These are phyloP conservation scores for Dendryphion nanum DNA, from an alignment of 2,329 filamentous ascomycete genomes.

Conservation along the genomic window DNA sequence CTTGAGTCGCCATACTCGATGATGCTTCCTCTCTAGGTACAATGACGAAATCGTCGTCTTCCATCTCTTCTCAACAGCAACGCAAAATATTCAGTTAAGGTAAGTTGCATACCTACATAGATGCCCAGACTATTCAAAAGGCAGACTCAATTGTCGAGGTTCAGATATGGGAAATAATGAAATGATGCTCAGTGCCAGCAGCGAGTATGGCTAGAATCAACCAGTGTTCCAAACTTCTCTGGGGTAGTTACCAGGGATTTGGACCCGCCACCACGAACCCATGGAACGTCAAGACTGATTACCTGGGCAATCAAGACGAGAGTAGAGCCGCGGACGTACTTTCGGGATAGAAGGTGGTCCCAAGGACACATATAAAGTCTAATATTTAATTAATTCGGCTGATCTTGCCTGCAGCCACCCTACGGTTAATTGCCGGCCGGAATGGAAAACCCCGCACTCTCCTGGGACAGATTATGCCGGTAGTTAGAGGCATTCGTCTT, in stretches of 20 bases:
- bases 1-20: no score
- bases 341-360: no score
- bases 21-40: slow-evolving; percentile 5
- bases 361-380: no score
- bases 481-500: slow-evolving; percentile 8
- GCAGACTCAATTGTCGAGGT: background rate
- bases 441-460: slow-evolving; percentile 8
- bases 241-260: no score
- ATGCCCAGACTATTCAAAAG: background rate
- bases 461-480: slow-evolving; percentile 9
- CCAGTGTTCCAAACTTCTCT: background rate
- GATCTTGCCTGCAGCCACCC: slow-evolving; percentile 9
- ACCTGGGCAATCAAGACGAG: no score
- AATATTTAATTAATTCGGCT: no score
- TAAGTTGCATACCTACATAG: slow-evolving; percentile 1
- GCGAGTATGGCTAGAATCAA: background rate
- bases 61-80: slow-evolving; percentile 11
- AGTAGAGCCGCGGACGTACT: no score
- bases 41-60: slow-evolving; percentile 12
- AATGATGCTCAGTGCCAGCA: background rate
- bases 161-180: background rate
- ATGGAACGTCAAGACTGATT: no score
- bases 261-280: no score
- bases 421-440: slow-evolving; percentile 8
- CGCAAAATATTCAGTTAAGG: no score